These are phyloP conservation scores for Avena insularis DNA, from an alignment of 176 grass and related monocot species.

Conservation along the genomic window DNA sequence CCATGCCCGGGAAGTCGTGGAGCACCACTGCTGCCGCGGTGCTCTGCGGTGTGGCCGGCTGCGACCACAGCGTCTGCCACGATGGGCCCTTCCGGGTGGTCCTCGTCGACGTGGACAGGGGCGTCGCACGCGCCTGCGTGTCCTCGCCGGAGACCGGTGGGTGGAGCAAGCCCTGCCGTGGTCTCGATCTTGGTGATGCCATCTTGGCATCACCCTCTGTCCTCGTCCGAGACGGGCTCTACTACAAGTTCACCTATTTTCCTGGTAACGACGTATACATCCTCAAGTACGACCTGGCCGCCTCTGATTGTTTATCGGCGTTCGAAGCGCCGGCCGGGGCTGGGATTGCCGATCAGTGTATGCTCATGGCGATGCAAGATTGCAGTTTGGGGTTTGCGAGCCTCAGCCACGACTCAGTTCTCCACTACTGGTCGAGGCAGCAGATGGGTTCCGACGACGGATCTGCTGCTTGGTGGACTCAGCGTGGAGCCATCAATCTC, in stretches of 20 bases:
- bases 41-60: background rate
- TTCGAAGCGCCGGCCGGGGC: background rate
- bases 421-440: too few species aligned
- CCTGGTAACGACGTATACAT: background rate
- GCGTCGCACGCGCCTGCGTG: background rate
- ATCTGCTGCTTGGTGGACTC: too few species aligned
- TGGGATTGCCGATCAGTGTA: too few species aligned
- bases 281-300: background rate
- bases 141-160: background rate
- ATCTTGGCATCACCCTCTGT: background rate
- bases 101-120: background rate
- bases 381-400: too few species aligned
- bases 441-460: too few species aligned
- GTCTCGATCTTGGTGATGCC: background rate
- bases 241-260: background rate
- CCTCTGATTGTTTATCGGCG: background rate
- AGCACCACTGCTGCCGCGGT: background rate
- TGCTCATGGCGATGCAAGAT: too few species aligned
- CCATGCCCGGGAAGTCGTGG: accelerated
- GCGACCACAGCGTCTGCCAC: background rate
- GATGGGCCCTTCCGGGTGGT: slow-evolving; percentile 2
- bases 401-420: too few species aligned
- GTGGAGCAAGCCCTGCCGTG: background rate
- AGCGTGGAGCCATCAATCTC: too few species aligned
- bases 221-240: background rate